Percentiles rank a stretch among this genome's conserved stretches.
Conservation (phyloP, 2,329 filamentous ascomycete genomes). For the Botrytis aclada region DNA sequence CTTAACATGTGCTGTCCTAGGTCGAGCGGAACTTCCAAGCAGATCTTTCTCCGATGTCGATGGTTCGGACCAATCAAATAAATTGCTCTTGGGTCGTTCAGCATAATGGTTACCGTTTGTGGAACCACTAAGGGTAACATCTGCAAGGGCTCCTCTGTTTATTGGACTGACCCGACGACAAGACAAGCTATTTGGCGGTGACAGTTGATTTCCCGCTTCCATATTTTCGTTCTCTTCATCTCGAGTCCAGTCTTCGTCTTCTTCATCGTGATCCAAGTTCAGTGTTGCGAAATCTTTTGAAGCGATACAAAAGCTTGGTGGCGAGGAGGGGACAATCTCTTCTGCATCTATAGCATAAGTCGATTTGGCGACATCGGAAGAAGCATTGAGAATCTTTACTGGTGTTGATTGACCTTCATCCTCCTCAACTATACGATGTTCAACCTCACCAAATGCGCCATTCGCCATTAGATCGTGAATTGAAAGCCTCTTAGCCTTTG, state of each 20-base stretch:
- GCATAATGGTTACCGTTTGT: constrained; percentile 37
- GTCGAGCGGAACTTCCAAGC: constrained; percentile 58
- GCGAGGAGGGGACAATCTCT: constrained; percentile 31
- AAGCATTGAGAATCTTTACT: constrained; percentile 27
- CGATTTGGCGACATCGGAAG: constrained; percentile 24
- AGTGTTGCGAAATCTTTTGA: constrained; percentile 47
- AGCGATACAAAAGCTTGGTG: constrained; percentile 36
- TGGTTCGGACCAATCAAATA: constrained; percentile 78
- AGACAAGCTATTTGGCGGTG: constrained; percentile 54
- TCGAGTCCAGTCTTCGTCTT: constrained; percentile 61
- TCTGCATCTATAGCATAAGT: constrained; percentile 24
- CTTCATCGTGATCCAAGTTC: constrained; percentile 54
- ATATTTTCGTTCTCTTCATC: constrained; percentile 53
- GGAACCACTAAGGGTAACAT: constrained; percentile 48
- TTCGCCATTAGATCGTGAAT: constrained; percentile 36
- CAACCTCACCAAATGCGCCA: constrained; percentile 52
- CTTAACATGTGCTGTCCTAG: constrained; percentile 74
- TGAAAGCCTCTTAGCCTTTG: constrained; percentile 34
- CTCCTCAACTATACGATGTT: constrained; percentile 59
- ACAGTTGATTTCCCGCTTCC: constrained; percentile 53
- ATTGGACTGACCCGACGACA: constrained; percentile 52
- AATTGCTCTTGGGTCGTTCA: constrained; percentile 61
- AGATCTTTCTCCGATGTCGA: constrained; percentile 59
- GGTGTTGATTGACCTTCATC: constrained; percentile 57
- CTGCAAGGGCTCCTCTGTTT: constrained; percentile 52